Evolutionary conservation across 352 stramenopile genomes (phyloP), one percentile per base, ranked within the genome.

Genomic region (Phytopythium kandeliae): DNA sequence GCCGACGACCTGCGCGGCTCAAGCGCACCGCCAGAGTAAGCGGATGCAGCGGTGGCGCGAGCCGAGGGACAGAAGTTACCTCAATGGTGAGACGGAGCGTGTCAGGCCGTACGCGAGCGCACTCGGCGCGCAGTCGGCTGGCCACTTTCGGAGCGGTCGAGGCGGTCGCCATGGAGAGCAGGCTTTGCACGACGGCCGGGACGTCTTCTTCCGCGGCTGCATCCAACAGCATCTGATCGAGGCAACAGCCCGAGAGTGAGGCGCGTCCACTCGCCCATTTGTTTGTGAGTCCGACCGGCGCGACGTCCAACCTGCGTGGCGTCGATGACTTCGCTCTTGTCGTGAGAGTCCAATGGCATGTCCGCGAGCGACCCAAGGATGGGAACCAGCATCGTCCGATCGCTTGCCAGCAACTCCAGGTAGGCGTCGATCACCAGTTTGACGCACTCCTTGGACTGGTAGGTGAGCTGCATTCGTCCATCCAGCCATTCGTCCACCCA

Each of bases 371-470:
- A 94, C 0, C 78, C 83, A 2, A 94, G 62, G 33, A 94, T 80
- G 35, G 83, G 80, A 22, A 90, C 83, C 8, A 94, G 66, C 41
- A 94, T 54, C n/a, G 73, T 70, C 25, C 77, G 60, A 19, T 94
- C 83, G n/a, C 71, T 87, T 7, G 80, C 60, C 17, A 94, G 59
- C 41, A 94, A 63, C 54, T 92, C 83, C 25, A 88, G 49, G 57
- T 90, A 92, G 10, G 78, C 66, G 43, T 86, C 54, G 9, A 92
- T 54, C 4, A 94, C 83, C 9, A 94, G 50, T n/a, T 77, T 54
- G 7, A 92, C 77, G 55, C 83, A 94, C 47, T 89, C 71, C 31
- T 75, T 74, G 2, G 83, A 92, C 52, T 92, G 80, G 54, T 87
- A 91, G 19, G 78, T 91, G 34, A 93, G 70, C 83, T 90, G n/a